These are phyloP conservation scores for Microbotryum intermedium DNA, from an alignment of 1,284 basidiomycete genomes.

Conservation along the genomic window DNA sequence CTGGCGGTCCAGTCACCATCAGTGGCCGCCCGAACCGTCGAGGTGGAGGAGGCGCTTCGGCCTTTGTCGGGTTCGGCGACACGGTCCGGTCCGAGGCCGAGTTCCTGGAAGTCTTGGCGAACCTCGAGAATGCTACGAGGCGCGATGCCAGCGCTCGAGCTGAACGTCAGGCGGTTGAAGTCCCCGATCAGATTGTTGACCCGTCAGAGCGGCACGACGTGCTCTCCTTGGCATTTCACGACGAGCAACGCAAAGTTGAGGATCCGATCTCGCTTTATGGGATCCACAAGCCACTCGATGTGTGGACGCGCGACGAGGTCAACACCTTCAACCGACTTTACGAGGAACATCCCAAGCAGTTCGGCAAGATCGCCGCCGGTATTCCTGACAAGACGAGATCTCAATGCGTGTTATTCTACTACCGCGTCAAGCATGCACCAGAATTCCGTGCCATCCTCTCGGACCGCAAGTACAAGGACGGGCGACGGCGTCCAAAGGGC, in stretches of 20 bases:
- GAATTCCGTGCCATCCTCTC: constrained; percentile 71
- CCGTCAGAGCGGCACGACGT: constrained; percentile 46
- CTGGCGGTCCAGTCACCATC: constrained; percentile 15
- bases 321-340: constrained; percentile 71
- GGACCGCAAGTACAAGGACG: constrained; percentile 28
- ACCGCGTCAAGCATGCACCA: constrained; percentile 85
- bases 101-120: constrained; percentile 93
- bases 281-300: constrained; percentile 48
- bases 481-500: constrained; percentile 36
- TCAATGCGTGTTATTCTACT: constrained; percentile 91
- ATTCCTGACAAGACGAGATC: constrained; percentile 76
- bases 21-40: constrained; percentile 29
- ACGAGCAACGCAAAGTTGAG: constrained; percentile 70
- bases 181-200: constrained; percentile 82
- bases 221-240: constrained; percentile 59
- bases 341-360: constrained; percentile 82
- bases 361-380: constrained; percentile 70
- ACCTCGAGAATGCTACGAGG: constrained; percentile 80
- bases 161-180: constrained; percentile 72
- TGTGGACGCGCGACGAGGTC: constrained; percentile 81
- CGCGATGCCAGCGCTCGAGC: constrained; percentile 84
- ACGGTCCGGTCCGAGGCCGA: constrained; percentile 90
- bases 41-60: constrained; percentile 7
- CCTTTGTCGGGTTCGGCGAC: constrained; percentile 50
- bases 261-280: constrained; percentile 73